phyloP scores from a whole-genome alignment of 2,329 filamentous ascomycete genomes.

The Thelonectria rubi region DNA sequence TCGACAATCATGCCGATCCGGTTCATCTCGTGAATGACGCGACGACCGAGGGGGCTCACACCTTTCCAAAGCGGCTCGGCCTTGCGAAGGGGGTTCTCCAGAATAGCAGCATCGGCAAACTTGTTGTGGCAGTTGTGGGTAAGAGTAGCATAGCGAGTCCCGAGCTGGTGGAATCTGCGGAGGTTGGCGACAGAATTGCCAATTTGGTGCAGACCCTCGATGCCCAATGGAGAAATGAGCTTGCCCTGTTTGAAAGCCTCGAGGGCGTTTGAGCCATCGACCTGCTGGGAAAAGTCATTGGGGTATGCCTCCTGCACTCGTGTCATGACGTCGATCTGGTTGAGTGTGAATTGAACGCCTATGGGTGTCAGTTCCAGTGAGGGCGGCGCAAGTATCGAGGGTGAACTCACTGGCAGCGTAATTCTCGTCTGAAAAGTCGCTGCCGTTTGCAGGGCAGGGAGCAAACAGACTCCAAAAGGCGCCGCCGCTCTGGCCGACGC shows the following conservation, averaged over 20 bases:
- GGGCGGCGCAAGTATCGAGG: background rate
- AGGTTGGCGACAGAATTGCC: constrained; percentile 83
- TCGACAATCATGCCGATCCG: constrained; percentile 94
- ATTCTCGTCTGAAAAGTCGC: constrained; percentile 77
- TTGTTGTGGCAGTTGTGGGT: constrained; percentile 95
- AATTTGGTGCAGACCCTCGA: constrained; percentile 93
- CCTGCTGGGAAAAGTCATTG: constrained; percentile 71
- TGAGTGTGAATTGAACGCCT: constrained; percentile 73
- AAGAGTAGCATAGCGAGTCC: constrained; percentile 86
- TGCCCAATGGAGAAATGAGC: constrained; percentile 80
- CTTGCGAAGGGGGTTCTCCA: constrained; percentile 59
- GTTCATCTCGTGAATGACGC: constrained; percentile 89
- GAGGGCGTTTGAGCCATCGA: constrained; percentile 69
- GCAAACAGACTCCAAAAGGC: constrained; percentile 94
- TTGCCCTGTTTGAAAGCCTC: constrained; percentile 67
- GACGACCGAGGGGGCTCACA: constrained; percentile 73
- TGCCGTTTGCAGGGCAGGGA: constrained; percentile 76
- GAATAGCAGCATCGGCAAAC: constrained; percentile 85
- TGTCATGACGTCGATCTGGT: constrained; percentile 78
- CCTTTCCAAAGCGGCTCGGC: constrained; percentile 73
- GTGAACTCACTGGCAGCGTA: constrained; percentile 70
- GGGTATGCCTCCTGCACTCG: constrained; percentile 72
- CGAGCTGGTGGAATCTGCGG: constrained; percentile 77
- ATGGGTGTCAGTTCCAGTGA: constrained; percentile 1
- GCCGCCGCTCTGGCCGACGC: constrained; percentile 77